phyloP scores from a whole-genome alignment of 192 early-diverging fungal species.

The Thamnidium elegans region DNA sequence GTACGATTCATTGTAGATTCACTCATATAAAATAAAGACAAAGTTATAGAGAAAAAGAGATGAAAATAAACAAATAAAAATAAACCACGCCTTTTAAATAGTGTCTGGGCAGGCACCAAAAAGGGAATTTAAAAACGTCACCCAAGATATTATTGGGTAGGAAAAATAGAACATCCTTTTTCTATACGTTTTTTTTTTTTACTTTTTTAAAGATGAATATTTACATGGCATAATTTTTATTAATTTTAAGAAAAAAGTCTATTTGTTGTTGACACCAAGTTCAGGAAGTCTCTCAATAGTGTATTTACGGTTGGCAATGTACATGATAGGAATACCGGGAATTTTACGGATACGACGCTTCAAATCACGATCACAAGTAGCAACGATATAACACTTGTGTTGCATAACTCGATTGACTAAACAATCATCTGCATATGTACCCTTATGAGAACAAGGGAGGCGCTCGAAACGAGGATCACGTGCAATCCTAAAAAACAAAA shows the following conservation, averaged over 20 bases:
- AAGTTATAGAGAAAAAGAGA: background rate
- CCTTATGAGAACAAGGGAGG: constrained; percentile 93
- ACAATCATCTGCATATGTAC: constrained; percentile 99
- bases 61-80: background rate
- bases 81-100: background rate
- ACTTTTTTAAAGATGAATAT: background rate
- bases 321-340: constrained; percentile 98
- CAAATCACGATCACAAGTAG: constrained; percentile 95
- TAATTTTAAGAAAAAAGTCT: background rate
- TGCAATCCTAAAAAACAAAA: constrained; percentile 59
- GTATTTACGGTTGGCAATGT: constrained; percentile 85
- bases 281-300: constrained; percentile 94
- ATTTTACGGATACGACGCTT: constrained; percentile 94
- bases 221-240: background rate
- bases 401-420: constrained; percentile 88
- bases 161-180: background rate
- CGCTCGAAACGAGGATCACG: constrained; percentile 97
- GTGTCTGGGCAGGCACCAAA: background rate
- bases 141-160: background rate
- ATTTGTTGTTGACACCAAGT: constrained; percentile 37
- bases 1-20: background rate
- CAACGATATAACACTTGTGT: constrained; percentile 97
- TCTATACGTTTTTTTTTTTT: background rate
- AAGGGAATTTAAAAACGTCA: background rate
- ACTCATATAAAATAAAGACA: background rate